These are phyloP conservation scores for Porcisia deanei DNA, from an alignment of 208 protist species.

Conservation along the genomic window DNA sequence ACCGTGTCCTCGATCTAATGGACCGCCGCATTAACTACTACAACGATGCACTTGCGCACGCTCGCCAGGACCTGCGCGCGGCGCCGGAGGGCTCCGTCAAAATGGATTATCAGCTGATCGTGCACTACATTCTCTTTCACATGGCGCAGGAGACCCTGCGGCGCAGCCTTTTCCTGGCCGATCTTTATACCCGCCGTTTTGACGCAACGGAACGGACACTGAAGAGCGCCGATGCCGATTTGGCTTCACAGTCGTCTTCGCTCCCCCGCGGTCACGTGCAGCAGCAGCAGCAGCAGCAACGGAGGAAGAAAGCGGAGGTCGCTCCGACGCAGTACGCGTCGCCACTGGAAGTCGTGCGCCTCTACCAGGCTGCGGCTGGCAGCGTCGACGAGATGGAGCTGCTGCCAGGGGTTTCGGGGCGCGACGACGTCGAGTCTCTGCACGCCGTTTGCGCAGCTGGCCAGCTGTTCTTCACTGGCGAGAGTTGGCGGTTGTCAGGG, in stretches of 20 bases:
- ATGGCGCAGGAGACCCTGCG: slow-evolving; percentile 64
- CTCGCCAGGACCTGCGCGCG: slow-evolving; percentile 67
- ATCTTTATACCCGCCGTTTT: slow-evolving; percentile 71
- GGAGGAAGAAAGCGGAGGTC: slow-evolving; percentile 48
- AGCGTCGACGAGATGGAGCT: slow-evolving; percentile 79
- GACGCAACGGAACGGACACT: slow-evolving; percentile 69
- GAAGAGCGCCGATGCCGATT: slow-evolving; percentile 6
- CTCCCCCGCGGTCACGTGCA: background rate
- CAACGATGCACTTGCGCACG: slow-evolving; percentile 84
- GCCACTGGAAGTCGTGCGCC: slow-evolving; percentile 80
- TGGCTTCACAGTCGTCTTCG: background rate
- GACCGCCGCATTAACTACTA: slow-evolving; percentile 80
- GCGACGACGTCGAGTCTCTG: slow-evolving; percentile 53
- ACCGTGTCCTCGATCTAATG: slow-evolving; percentile 76
- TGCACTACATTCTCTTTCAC: slow-evolving; percentile 85
- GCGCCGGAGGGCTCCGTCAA: slow-evolving; percentile 43
- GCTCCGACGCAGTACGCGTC: slow-evolving; percentile 72
- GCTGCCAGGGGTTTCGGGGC: slow-evolving; percentile 71
- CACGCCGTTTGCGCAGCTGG: slow-evolving; percentile 54
- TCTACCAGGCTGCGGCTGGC: slow-evolving; percentile 72
- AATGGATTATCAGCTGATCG: slow-evolving; percentile 73
- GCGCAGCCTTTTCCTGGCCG: slow-evolving; percentile 73
- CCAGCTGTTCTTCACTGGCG: slow-evolving; percentile 66
- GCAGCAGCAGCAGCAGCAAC: slow-evolving; percentile 5
- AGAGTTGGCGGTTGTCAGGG: slow-evolving; percentile 65